A percentile compares a stretch with the other conserved stretches of the same genome.
These are phyloP conservation scores for Auriscalpium microsporum DNA, from an alignment of 768 basidiomycete species.

Conservation along the genomic window DNA sequence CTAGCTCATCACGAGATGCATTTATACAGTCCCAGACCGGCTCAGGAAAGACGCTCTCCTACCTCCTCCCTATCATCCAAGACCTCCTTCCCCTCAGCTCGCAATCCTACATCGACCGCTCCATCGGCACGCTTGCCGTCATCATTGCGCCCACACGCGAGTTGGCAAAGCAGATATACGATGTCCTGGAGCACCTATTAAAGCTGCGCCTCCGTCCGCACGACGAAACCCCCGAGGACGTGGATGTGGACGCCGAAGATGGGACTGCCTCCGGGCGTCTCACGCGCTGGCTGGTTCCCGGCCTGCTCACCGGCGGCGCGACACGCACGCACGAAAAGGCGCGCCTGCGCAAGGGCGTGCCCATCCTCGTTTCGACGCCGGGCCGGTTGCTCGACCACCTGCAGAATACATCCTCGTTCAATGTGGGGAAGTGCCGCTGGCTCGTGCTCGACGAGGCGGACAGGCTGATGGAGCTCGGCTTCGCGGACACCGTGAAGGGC, in stretches of 20 bases:
- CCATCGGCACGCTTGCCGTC: constrained; percentile 89
- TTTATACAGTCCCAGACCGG: constrained; percentile 97
- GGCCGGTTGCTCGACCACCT: constrained; percentile 93
- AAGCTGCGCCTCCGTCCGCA: constrained; percentile 61
- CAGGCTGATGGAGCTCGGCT: constrained; percentile 94
- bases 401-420: constrained; percentile 89
- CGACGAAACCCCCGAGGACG: constrained; percentile 43
- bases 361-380: constrained; percentile 92
- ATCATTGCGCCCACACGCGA: constrained; percentile 95
- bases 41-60: constrained; percentile 92
- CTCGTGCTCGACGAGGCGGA: constrained; percentile 96
- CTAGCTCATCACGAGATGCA: constrained; percentile 50
- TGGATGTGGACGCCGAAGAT: constrained; percentile 26
- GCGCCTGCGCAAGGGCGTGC: constrained; percentile 85
- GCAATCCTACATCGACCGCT: constrained; percentile 89
- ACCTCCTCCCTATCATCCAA: constrained; percentile 89
- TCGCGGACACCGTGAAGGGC: constrained; percentile 89
- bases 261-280: constrained; percentile 34
- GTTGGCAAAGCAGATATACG: constrained; percentile 92
- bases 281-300: constrained; percentile 91
- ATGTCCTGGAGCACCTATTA: constrained; percentile 81
- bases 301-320: constrained; percentile 88
- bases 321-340: constrained; percentile 95
- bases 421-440: constrained; percentile 92
- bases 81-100: constrained; percentile 86